Base-by-base conservation (phyloP, 2,329 filamentous ascomycete genomes). In the Trichoderma breve region DNA sequence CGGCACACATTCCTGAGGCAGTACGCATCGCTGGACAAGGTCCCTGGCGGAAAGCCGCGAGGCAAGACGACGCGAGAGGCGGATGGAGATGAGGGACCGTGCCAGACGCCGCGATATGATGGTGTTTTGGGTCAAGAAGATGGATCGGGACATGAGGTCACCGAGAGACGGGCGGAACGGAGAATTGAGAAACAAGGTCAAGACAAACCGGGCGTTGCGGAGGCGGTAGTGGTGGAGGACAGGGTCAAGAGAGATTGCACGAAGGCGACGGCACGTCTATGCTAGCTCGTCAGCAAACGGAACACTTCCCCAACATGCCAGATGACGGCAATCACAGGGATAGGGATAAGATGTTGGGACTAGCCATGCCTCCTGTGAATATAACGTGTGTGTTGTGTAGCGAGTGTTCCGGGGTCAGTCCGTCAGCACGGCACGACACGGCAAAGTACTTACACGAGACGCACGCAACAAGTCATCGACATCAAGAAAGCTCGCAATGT, bases 81-180 rank as follows among this genome's bases (percentile, higher is more conserved):
- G 88, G 76, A 93, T 93, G 66, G 87, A 87, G 6, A 90, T 87
- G 3, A 93, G 84, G 15, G 86, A 90, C 71, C 90, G 87, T 60
- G 87, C 88, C 3, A 93, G 85, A 26, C 85, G 84, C 24, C 90
- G 87, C 4, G 91, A 91, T 28, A 91, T 86, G 60, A 91, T 85
- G 39, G 90, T 88, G 15, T 89, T 93, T 70, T 86, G 84, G 53
- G 90, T 91, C 55, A 92, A 81, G 80, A 92, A 91, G 77, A 93
- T 92, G 78, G 84, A 86, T 53, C 90, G 86, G 26, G 84, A 81
- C 67, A 91, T 89, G 15, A 93, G 88, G 71, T 91, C 88, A 47
- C 87, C 80, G 2, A 90, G 83, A 4, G 88, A 86, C 3, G 91
- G 89, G 8, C 89, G 86, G 32, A 83, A 85, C 5, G 89, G 86